Evolutionary conservation across 805 yeast species (phyloP).

Genomic region (Suhomyces emberorum): DNA sequence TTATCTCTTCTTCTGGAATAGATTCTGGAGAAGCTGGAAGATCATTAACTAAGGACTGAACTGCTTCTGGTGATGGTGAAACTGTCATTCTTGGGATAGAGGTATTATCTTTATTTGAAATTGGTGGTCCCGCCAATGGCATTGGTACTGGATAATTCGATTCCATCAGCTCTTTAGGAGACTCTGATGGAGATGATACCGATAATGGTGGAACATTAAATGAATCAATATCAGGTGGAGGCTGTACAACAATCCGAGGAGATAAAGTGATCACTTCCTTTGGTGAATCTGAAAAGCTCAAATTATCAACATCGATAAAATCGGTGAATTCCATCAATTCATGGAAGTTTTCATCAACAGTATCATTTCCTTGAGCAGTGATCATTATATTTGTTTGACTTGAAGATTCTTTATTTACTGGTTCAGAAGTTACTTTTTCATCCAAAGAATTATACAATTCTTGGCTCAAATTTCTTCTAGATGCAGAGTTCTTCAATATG

Average conservation of each 20-base stretch:
- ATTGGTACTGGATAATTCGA: slow-evolving; percentile 1
- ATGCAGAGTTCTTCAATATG: slow-evolving; percentile 35
- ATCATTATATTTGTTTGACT: background rate
- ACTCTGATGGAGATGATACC: slow-evolving; percentile 1
- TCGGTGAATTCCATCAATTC: slow-evolving; percentile 43
- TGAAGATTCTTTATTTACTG: background rate
- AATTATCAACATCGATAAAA: slow-evolving; percentile 37
- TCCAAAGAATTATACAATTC: slow-evolving; percentile 10
- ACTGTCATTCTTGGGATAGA: background rate
- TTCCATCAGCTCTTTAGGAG: background rate
- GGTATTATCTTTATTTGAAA: background rate
- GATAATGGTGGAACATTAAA: slow-evolving; percentile 3
- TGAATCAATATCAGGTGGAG: background rate
- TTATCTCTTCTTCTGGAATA: background rate
- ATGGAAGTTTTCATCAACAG: slow-evolving; percentile 4
- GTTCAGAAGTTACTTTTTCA: background rate
- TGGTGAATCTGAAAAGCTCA: slow-evolving; percentile 29
- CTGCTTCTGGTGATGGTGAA: background rate
- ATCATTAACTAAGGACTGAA: background rate
- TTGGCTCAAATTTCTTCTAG: slow-evolving; percentile 16
- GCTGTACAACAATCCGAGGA: background rate
- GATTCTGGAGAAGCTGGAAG: background rate
- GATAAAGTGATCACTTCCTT: background rate
- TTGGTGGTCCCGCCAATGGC: slow-evolving; percentile 1
- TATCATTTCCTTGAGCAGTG: slow-evolving; percentile 1